A percentile compares a stretch with the other conserved stretches of the same genome.
Evolutionary conservation across 2,329 filamentous ascomycete species (phyloP).

Genomic region (Stachybotrys echinatus): DNA sequence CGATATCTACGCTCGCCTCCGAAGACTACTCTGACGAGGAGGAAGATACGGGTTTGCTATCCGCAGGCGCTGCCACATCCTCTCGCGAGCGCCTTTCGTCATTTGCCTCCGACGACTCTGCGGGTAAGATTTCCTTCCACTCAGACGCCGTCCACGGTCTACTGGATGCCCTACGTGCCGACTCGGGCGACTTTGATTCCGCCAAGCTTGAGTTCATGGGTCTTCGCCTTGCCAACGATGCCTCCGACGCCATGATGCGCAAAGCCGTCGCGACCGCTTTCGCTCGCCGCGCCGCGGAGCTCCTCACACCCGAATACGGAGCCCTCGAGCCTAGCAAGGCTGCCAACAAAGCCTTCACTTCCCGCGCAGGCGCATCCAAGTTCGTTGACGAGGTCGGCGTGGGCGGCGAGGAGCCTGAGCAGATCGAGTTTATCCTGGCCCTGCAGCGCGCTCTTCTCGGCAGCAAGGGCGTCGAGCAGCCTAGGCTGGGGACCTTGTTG

Average conservation of each 20-base stretch:
- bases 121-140: slow-evolving; percentile 61
- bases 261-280: slow-evolving; percentile 82
- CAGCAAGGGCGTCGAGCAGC: slow-evolving; percentile 50
- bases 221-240: slow-evolving; percentile 84
- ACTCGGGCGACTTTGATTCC: slow-evolving; percentile 71
- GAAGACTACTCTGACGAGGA: slow-evolving; percentile 62
- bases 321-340: slow-evolving; percentile 57
- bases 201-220: slow-evolving; percentile 88
- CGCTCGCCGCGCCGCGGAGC: slow-evolving; percentile 71
- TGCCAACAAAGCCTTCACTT: slow-evolving; percentile 55
- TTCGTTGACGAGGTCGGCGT: slow-evolving; percentile 58
- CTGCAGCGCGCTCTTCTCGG: slow-evolving; percentile 75
- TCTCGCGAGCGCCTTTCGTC: slow-evolving; percentile 64
- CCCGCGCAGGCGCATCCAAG: slow-evolving; percentile 44
- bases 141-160: slow-evolving; percentile 81
- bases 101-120: slow-evolving; percentile 68
- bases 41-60: slow-evolving; percentile 57
- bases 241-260: slow-evolving; percentile 82
- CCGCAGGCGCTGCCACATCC: slow-evolving; percentile 25
- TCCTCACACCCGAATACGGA: slow-evolving; percentile 48
- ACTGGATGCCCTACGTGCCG: slow-evolving; percentile 76
- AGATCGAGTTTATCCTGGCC: slow-evolving; percentile 78
- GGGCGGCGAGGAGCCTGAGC: slow-evolving; percentile 65
- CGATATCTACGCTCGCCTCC: slow-evolving; percentile 57
- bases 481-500: slow-evolving; percentile 57